Base-by-base conservation (phyloP, 2,329 filamentous ascomycete genomes). In the Arachnomyces sp. region DNA sequence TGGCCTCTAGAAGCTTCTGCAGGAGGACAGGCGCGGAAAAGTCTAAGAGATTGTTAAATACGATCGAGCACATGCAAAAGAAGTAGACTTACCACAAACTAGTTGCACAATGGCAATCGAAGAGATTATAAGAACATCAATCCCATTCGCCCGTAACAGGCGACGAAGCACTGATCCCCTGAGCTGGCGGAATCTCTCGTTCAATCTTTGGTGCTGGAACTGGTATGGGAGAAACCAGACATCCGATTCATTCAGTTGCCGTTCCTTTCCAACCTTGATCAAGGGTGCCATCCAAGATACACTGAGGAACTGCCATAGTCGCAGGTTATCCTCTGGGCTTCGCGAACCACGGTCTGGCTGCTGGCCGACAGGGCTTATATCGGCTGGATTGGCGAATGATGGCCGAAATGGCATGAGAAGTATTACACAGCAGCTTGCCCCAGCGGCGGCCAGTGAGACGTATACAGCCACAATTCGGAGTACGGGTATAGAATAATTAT, bases 221-320 rank as follows among this genome's bases (percentile, higher is more conserved):
- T 92, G 82, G 49, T 79, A 84, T 0, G 80, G 79, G 0, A 94
- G 65, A 30, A 74, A 67, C 88, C 88, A 94, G 2, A 94, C 82
- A 55, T 94, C 86, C 29, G 81, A 74, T 30, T 88, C 80, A 28
- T 87, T 67, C 7, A 94, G 67, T 49, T 87, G 81, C 31, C 78
- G 70, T 20, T 68, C 66, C 31, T 70, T 74, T 1, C 82, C 85
- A 16, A 79, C 61, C 1, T 68, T 65, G 9, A 93, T 86, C 5
- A 94, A 63, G 0, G 87, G 82, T 1, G 70, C 68, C 64, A 94
- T 81, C 88, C 88, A 94, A 0, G 77, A 84, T 18, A 94, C 82
- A 4, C 77, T 81, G 76, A 90, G 83, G 63, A 86, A 94, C 49
- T 89, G 83, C 74, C 85, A 88, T 1, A 89, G 67, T 0, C 74